Percentiles rank a stretch among this genome's conserved stretches.
These are phyloP conservation scores for Phalaenopsis hybrid DNA, from an alignment of 116 monocot genomes.

Conservation along the genomic window DNA sequence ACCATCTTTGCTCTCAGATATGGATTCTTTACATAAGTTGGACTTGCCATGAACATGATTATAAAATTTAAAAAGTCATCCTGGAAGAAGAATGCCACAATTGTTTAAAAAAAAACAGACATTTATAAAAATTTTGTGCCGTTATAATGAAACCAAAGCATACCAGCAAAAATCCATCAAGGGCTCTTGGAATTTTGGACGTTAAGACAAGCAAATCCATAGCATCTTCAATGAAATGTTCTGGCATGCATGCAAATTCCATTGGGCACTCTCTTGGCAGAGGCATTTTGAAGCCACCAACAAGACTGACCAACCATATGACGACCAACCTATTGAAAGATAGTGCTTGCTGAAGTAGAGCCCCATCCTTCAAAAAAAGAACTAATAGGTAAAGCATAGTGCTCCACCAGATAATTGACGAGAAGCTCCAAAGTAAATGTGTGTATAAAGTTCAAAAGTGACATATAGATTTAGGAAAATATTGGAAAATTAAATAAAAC, in stretches of 20 bases:
- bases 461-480: not conserved
- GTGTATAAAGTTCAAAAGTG: not conserved
- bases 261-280: constrained; percentile 75
- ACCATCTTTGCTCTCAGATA: constrained; percentile 98
- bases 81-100: constrained; percentile 32
- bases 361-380: constrained; percentile 62
- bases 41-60: constrained; percentile 99
- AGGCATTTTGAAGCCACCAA: constrained; percentile 96
- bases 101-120: not conserved
- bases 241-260: constrained; percentile 92
- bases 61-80: constrained; percentile 98
- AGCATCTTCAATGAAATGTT: constrained; percentile 91
- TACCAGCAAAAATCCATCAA: constrained; percentile 75
- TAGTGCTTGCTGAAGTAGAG: constrained; percentile 75
- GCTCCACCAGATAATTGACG: not conserved
- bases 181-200: constrained; percentile 75
- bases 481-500: not conserved
- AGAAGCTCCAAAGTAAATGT: not conserved
- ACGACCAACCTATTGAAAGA: constrained; percentile 88
- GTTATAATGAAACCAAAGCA: constrained; percentile 9
- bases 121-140: not conserved
- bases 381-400: constrained; percentile 11
- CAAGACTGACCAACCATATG: constrained; percentile 66
- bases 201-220: constrained; percentile 92
- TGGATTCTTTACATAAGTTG: constrained; percentile 84